Conservation (phyloP, 163 green algal genomes). For the Scenedesmus sp. region DNA sequence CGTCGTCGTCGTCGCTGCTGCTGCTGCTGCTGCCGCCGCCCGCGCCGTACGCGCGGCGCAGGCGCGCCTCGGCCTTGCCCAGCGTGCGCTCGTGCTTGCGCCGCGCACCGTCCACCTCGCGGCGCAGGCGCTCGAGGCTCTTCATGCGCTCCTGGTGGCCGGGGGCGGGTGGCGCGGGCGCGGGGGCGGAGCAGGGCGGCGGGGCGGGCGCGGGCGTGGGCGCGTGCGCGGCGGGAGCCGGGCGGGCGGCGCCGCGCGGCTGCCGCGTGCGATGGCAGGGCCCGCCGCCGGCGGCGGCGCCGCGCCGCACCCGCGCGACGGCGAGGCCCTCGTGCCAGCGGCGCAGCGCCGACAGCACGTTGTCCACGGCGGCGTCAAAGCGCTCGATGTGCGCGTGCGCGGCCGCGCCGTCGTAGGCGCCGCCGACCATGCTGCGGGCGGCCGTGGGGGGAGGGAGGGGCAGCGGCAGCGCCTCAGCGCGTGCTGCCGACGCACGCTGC, state of each 20-base stretch:
- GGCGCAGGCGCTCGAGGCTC: conserved; percentile 4
- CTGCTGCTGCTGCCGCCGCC: conserved; percentile 26
- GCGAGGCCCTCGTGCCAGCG: conserved; percentile 40
- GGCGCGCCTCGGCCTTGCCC: conserved; percentile 9
- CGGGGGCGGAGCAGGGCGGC: too few relatives aligned
- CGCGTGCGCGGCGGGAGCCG: too few relatives aligned
- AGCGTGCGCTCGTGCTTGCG: conserved; percentile 30
- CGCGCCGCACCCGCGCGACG: conserved; percentile 22
- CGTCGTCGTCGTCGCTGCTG: conserved; percentile 2
- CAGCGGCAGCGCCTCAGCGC: too few relatives aligned
- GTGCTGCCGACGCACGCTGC: too few relatives aligned
- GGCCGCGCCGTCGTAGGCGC: conserved; percentile 4
- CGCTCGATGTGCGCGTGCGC: conserved; percentile 1
- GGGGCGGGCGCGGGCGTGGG: too few relatives aligned
- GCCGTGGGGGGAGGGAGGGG: too few relatives aligned
- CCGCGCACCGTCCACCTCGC: conserved; percentile 25
- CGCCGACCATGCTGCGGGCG: conserved; percentile 5
- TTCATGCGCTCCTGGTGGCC: conserved; percentile 46
- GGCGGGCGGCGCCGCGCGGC: too few relatives aligned
- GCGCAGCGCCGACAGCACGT: conserved; percentile 27
- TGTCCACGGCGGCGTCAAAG: neutral
- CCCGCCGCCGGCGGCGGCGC: too few relatives aligned
- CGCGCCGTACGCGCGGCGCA: neutral
- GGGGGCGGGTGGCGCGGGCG: too few relatives aligned
- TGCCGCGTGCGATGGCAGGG: too few relatives aligned